Evolutionary conservation across 179 eudicot species (phyloP), one percentile per base, ranked within the genome.

Genomic region (Beta lomatogona): DNA sequence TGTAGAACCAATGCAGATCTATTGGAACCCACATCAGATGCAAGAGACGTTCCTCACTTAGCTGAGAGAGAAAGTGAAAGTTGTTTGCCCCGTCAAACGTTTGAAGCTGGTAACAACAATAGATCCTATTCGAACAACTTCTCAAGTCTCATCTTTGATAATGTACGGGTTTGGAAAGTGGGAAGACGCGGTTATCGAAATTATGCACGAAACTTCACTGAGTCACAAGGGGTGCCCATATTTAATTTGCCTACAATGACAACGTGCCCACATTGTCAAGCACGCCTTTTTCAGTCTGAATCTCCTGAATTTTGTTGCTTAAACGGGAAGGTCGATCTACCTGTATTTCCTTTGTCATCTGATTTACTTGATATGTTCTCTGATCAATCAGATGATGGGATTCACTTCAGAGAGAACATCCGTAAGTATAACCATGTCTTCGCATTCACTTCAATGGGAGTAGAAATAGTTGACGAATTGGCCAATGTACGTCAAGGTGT

Each of bases 401-500:
- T 18, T 1, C 74, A 45, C 19, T 70, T 70, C 55, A 18, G 55
- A 46, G 28, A 41, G 46, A 18, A 70, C 19, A 68, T 68, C 4
- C 72, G 72, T 5, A 68, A 68, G 46, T 41, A 41, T 16, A 25
- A 25, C 25, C 71, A 67, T 67, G 71, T 31, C 7, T 67, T 67
- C 11, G 28, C 18, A 2, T 68, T 68, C 21, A 68, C 72, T 3
- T 68, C 52, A 9, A 68, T 68, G 72, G 21, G 52, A 13, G 72
- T 68, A 1, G 21, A 31, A 11, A 4, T 68, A 36, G 72, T 41
- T 68, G n/a, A 68, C 4, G 72, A 68, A 41, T 41, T 68, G 21
- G 72, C 55, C 3, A 70, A 70, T 19, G 74, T 14, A 46, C 55
- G 74, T 4, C 55, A 70, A 46, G 55, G 74, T 19, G 74, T 70